phyloP scores from a whole-genome alignment of 2,329 filamentous ascomycete species.

The Ascochyta koolunga region DNA sequence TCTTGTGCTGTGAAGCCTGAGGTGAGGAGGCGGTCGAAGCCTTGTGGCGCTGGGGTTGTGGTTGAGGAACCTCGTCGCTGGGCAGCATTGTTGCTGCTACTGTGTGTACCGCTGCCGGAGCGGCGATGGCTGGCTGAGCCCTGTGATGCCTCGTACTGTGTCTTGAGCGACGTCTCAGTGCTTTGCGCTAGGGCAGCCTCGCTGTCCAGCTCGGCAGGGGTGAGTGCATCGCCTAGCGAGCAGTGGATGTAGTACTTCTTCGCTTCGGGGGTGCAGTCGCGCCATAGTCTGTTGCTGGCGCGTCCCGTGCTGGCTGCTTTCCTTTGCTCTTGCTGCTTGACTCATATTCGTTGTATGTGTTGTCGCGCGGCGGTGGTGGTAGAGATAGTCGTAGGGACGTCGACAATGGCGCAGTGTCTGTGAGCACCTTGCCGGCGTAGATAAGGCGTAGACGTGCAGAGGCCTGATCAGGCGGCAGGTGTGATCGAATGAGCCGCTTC shows the following conservation, averaged over 20 bases:
- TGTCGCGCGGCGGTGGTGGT: slow-evolving; percentile 49
- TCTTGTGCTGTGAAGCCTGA: slow-evolving; percentile 84
- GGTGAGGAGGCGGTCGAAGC: slow-evolving; percentile 84
- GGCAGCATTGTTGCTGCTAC: slow-evolving; percentile 15
- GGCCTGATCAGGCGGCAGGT: slow-evolving; percentile 67
- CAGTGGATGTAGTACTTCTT: slow-evolving; percentile 87
- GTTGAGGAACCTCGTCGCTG: slow-evolving; percentile 34
- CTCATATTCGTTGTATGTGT: slow-evolving; percentile 27
- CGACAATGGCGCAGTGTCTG: slow-evolving; percentile 72
- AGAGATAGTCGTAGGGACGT: slow-evolving; percentile 69
- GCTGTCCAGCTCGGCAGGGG: slow-evolving; percentile 68
- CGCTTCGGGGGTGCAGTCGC: slow-evolving; percentile 30
- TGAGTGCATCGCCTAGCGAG: slow-evolving; percentile 80
- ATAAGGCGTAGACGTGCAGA: slow-evolving; percentile 83
- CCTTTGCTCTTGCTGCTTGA: slow-evolving; percentile 63
- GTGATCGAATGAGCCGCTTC: slow-evolving; percentile 79
- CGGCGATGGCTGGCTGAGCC: slow-evolving; percentile 19
- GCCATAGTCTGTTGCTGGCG: slow-evolving; percentile 32
- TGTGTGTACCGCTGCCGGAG: slow-evolving; percentile 20
- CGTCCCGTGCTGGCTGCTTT: slow-evolving; percentile 66
- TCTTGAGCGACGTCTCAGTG: slow-evolving; percentile 48
- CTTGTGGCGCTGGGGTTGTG: slow-evolving; percentile 67
- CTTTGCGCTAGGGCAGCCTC: slow-evolving; percentile 61
- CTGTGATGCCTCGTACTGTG: slow-evolving; percentile 31
- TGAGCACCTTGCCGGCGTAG: slow-evolving; percentile 83